A percentile compares a stretch with the other conserved stretches of the same genome.
These are phyloP conservation scores for Cryptococcus hybrid DNA, from an alignment of 1,284 basidiomycete genomes.

Conservation along the genomic window DNA sequence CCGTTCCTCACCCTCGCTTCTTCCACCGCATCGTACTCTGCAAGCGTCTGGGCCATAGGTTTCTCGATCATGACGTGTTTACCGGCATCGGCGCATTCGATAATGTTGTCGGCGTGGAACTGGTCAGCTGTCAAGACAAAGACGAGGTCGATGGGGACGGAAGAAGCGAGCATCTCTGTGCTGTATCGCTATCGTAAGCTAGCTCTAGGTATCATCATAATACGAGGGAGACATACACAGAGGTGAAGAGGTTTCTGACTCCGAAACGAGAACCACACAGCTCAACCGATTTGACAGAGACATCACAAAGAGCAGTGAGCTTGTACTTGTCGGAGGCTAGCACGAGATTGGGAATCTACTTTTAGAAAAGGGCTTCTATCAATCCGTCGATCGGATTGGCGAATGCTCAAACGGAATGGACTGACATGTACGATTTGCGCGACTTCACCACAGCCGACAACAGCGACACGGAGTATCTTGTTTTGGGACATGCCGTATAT, in stretches of 20 bases:
- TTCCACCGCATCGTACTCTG: constrained; percentile 36
- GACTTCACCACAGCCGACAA: constrained; percentile 31
- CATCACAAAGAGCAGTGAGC: constrained; percentile 23
- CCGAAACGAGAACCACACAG: constrained; percentile 20
- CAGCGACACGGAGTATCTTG: constrained; percentile 23
- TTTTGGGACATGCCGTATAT: neutral
- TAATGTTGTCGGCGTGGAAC: constrained; percentile 21
- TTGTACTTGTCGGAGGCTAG: constrained; percentile 19
- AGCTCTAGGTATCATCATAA: neutral
- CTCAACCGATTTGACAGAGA: constrained; percentile 19
- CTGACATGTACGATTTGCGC: constrained; percentile 25
- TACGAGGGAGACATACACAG: constrained; percentile 11
- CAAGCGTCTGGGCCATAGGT: constrained; percentile 40
- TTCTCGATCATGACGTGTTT: constrained; percentile 48
- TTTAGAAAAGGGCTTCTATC: neutral
- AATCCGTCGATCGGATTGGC: neutral
- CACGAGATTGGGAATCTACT: constrained; percentile 21
- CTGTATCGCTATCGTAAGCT: neutral
- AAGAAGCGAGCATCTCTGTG: constrained; percentile 17
- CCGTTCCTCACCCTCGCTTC: constrained; percentile 30
- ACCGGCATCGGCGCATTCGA: constrained; percentile 25
- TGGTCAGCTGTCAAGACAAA: constrained; percentile 22
- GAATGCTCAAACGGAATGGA: neutral
- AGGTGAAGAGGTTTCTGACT: constrained; percentile 14
- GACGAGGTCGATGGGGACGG: constrained; percentile 21